phyloP scores from a whole-genome alignment of 306 rosid genomes.

The Rosa persica region DNA sequence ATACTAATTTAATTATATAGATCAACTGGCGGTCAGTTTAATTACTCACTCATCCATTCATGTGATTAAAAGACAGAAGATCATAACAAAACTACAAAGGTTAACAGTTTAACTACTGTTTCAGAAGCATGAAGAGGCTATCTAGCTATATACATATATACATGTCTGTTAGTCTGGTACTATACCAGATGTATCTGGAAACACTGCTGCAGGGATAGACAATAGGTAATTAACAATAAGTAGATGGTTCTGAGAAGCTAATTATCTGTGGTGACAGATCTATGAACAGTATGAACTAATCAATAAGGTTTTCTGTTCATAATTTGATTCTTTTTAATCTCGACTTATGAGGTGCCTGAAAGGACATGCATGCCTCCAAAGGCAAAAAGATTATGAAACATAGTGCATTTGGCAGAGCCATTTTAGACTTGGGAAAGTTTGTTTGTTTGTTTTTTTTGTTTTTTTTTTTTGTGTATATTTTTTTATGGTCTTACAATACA shows the following conservation, averaged over 20 bases:
- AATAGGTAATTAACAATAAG: not conserved
- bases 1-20: not conserved
- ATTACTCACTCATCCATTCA: constrained; percentile 12
- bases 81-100: not conserved
- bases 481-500: not conserved
- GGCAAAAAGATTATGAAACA: not conserved
- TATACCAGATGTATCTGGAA: not conserved
- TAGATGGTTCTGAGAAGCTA: constrained; percentile 24
- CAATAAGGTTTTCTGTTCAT: not conserved
- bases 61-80: constrained; percentile 9
- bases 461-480: no score
- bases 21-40: constrained; percentile 13
- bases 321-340: not conserved
- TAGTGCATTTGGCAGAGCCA: not conserved
- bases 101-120: not conserved
- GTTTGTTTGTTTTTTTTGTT: no score
- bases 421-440: not conserved
- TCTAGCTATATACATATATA: not conserved
- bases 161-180: not conserved
- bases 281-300: not conserved
- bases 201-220: not conserved
- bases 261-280: not conserved
- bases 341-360: constrained; percentile 3
- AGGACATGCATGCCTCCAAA: not conserved
- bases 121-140: constrained; percentile 23